A percentile compares a stretch with the other conserved stretches of the same genome.
phyloP scores from a whole-genome alignment of 208 protist species.

The Leishmania lainsoni region DNA sequence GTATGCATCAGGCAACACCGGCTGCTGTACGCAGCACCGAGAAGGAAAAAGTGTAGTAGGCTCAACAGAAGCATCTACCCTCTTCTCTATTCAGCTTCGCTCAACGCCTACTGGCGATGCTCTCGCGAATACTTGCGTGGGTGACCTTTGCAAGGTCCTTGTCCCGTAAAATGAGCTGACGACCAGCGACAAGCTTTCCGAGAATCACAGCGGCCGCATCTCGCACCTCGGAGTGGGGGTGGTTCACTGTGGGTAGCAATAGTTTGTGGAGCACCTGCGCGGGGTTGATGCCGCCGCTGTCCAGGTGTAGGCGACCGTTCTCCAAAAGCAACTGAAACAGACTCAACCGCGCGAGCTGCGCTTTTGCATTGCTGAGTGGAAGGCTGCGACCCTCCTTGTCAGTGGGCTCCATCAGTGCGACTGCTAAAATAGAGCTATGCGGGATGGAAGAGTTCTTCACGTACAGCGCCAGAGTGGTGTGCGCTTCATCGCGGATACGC shows the following conservation, averaged over 20 bases:
- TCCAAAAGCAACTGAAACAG: constrained; percentile 53
- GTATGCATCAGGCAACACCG: background rate
- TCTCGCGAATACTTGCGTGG: constrained; percentile 65
- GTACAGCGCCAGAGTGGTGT: constrained; percentile 61
- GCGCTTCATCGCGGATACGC: constrained; percentile 74
- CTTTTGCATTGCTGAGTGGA: constrained; percentile 48
- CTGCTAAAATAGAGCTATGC: constrained; percentile 38
- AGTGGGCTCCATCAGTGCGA: constrained; percentile 65
- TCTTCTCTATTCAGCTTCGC: too few relatives aligned
- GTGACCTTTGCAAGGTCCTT: constrained; percentile 58
- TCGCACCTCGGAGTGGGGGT: constrained; percentile 78
- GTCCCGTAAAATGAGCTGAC: constrained; percentile 43
- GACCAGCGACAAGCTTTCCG: constrained; percentile 34
- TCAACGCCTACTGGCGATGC: constrained; percentile 30
- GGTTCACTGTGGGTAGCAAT: constrained; percentile 76
- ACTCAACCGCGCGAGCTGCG: constrained; percentile 67
- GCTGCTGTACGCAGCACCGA: background rate
- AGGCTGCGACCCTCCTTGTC: constrained; percentile 76
- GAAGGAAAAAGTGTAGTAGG: background rate
- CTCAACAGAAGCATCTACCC: background rate
- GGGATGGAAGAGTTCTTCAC: constrained; percentile 45
- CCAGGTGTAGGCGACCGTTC: constrained; percentile 17
- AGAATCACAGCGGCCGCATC: constrained; percentile 62
- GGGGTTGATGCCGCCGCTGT: constrained; percentile 10
- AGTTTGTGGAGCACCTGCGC: constrained; percentile 56